phyloP scores from a whole-genome alignment of 2,329 filamentous ascomycete genomes.

The Colletotrichum lindemuthianum region DNA sequence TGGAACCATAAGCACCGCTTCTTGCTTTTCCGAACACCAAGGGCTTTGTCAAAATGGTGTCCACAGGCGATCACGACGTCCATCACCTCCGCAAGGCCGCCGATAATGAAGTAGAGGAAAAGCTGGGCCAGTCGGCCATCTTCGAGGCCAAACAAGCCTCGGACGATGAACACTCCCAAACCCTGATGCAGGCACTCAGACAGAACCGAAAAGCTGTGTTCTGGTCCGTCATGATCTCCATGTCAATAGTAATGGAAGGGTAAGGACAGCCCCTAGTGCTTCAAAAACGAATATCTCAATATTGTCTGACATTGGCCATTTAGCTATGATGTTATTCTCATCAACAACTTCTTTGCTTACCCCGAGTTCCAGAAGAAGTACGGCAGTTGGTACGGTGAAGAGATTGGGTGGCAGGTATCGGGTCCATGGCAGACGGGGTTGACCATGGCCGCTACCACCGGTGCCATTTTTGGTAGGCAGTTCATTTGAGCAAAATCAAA shows the following conservation, averaged over 20 bases:
- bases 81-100: conserved; percentile 25
- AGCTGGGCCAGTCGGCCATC: conserved; percentile 28
- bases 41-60: conserved; percentile 4
- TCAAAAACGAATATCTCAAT: not conserved
- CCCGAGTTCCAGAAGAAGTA: conserved; percentile 52
- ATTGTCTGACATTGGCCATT: too few species aligned
- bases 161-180: conserved; percentile 41
- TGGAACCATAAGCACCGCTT: not conserved
- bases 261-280: conserved; percentile 44
- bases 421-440: conserved; percentile 63
- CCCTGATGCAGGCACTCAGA: conserved; percentile 41
- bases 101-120: conserved; percentile 30
- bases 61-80: conserved; percentile 15
- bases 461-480: conserved; percentile 44
- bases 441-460: conserved; percentile 53
- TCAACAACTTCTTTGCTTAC: conserved; percentile 57
- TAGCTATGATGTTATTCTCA: conserved; percentile 40
- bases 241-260: conserved; percentile 60
- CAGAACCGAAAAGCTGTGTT: conserved; percentile 48
- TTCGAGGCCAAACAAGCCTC: conserved; percentile 33
- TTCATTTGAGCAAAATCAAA: not conserved
- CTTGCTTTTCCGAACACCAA: too few species aligned
- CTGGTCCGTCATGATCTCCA: conserved; percentile 53
- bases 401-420: conserved; percentile 56
- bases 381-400: conserved; percentile 45